Conservation (phyloP, 140 eudicot genomes). For the Bidens hawaiensis region DNA sequence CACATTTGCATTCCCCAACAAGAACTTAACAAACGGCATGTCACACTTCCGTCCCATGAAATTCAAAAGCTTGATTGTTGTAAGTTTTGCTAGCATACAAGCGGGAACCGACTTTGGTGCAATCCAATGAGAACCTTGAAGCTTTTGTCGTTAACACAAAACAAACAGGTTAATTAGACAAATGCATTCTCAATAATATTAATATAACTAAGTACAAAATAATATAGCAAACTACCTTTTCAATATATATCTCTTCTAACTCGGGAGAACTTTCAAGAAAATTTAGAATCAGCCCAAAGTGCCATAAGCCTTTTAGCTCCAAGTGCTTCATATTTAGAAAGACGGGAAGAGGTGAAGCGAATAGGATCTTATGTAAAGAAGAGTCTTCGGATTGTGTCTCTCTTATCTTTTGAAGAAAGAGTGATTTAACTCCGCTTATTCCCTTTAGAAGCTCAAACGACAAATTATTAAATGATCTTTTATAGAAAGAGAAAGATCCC, state of each 20-base stretch:
- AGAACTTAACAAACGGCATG: too few relatives aligned
- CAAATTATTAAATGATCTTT: neutral
- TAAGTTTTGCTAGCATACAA: conserved; percentile 10
- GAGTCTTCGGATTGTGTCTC: too few relatives aligned
- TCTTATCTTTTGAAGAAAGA: too few relatives aligned
- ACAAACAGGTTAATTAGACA: too few relatives aligned
- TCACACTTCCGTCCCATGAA: too few relatives aligned
- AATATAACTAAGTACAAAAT: neutral
- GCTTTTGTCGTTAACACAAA: neutral
- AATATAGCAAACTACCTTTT: neutral
- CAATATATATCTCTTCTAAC: conserved; percentile 9
- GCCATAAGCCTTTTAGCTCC: neutral
- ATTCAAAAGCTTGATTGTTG: too few relatives aligned
- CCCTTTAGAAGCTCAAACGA: neutral
- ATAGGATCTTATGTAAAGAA: neutral
- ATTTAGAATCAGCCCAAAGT: too few relatives aligned
- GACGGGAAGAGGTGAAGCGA: neutral
- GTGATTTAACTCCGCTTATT: too few relatives aligned
- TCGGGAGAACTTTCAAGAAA: conserved; percentile 3
- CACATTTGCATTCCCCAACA: too few relatives aligned
- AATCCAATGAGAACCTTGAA: neutral
- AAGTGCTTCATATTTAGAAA: conserved; percentile 3
- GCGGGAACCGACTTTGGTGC: conserved; percentile 5
- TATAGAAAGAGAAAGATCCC: neutral
- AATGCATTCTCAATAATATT: neutral